A percentile compares a stretch with the other conserved stretches of the same genome.
Evolutionary conservation across 306 rosid species (phyloP).

Genomic region (Quercus wislizeni): DNA sequence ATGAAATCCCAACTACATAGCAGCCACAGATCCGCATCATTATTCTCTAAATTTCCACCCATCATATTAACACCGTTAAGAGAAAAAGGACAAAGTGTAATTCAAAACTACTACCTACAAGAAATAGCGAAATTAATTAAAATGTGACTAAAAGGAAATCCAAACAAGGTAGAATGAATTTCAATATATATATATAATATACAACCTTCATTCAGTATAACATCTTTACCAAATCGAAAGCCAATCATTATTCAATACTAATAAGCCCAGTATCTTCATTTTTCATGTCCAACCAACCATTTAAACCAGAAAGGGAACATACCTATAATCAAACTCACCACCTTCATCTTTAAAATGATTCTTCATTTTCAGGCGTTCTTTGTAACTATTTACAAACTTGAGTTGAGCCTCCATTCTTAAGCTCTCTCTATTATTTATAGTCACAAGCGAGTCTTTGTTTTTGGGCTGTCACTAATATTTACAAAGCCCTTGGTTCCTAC

Average conservation of each 20-base stretch:
- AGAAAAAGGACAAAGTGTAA: too few relatives aligned
- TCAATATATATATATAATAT: too few relatives aligned
- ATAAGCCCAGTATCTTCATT: conserved; percentile 4
- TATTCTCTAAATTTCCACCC: too few relatives aligned
- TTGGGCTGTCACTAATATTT: conserved; percentile 56
- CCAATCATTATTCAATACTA: not conserved
- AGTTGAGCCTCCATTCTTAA: conserved; percentile 59
- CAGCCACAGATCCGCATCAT: too few relatives aligned
- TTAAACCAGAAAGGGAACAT: conserved; percentile 11
- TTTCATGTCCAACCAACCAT: not conserved
- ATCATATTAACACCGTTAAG: too few relatives aligned
- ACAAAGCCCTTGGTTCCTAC: conserved; percentile 44
- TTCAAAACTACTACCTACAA: too few relatives aligned
- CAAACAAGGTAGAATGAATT: too few relatives aligned
- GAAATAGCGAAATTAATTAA: too few relatives aligned
- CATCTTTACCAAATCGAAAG: not conserved
- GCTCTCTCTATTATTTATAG: conserved; percentile 82
- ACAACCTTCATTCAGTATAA: too few relatives aligned
- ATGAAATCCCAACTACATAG: too few relatives aligned
- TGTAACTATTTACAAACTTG: conserved; percentile 76
- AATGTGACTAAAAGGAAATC: too few relatives aligned
- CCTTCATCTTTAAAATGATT: conserved; percentile 55
- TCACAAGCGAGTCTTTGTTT: conserved; percentile 56
- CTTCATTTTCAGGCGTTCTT: conserved; percentile 59
- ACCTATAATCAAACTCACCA: conserved; percentile 59